Evolutionary conservation across 2,329 filamentous ascomycete species (phyloP).

Genomic region (Sphaerulina populicola): DNA sequence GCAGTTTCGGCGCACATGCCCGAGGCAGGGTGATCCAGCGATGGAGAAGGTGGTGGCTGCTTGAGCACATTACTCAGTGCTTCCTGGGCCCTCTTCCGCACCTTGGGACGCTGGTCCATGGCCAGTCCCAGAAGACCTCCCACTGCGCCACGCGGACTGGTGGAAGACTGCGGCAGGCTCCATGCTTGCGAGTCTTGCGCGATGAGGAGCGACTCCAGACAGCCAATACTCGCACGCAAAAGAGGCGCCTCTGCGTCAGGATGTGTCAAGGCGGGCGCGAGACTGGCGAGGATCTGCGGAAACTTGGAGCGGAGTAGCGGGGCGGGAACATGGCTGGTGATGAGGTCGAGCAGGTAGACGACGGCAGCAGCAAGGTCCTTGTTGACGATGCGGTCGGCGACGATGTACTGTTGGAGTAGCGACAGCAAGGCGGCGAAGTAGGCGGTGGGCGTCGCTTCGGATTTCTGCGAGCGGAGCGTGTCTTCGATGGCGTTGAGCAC

Average conservation of each 20-base stretch:
- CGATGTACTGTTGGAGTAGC: conserved; percentile 69
- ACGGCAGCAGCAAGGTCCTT: conserved; percentile 77
- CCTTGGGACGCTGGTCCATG: conserved; percentile 82
- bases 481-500: conserved; percentile 88
- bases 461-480: conserved; percentile 80
- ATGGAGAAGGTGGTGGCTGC: conserved; percentile 80
- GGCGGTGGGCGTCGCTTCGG: conserved; percentile 72
- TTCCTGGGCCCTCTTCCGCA: conserved; percentile 86
- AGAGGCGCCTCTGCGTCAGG: conserved; percentile 79
- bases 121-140: conserved; percentile 78
- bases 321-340: conserved; percentile 75
- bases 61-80: conserved; percentile 74
- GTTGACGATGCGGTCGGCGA: conserved; percentile 55
- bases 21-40: conserved; percentile 84
- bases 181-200: conserved; percentile 83
- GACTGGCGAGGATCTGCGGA: conserved; percentile 76
- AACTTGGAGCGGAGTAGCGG: conserved; percentile 91
- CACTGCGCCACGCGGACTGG: conserved; percentile 78
- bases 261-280: conserved; percentile 74
- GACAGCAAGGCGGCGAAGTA: conserved; percentile 95
- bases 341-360: conserved; percentile 89
- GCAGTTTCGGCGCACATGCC: conserved; percentile 94
- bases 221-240: conserved; percentile 80
- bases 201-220: conserved; percentile 80
- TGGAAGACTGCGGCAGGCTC: conserved; percentile 73